Evolutionary conservation across 176 grass and related monocot species (phyloP).

Genomic region (Bothriochloa decipiens): DNA sequence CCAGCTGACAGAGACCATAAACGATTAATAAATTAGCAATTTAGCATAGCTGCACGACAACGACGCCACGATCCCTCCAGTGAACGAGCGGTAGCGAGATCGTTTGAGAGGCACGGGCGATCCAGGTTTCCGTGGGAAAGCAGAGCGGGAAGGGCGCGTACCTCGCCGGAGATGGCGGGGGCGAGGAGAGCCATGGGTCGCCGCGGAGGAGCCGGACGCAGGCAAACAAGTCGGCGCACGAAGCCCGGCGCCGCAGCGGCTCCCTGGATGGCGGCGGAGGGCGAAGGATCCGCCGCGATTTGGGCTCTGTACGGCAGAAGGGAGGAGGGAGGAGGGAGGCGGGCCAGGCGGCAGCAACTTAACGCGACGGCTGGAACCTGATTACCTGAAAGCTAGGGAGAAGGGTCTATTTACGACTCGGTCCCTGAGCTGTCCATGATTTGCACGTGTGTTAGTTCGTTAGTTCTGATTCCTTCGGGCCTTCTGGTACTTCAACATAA

Average conservation of each 20-base stretch:
- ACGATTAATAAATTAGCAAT: background rate
- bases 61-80: background rate
- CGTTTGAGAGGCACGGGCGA: background rate
- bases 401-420: background rate
- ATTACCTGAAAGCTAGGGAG: conserved; percentile 9
- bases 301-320: conserved; percentile 6
- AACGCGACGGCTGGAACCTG: conserved; percentile 20
- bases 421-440: background rate
- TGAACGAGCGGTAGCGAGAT: background rate
- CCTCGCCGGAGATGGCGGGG: conserved; percentile 61
- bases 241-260: background rate
- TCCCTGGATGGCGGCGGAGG: conserved; percentile 9
- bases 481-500: too few species aligned
- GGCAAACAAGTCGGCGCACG: conserved; percentile 4
- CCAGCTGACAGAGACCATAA: background rate
- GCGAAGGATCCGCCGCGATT: conserved; percentile 31
- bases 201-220: background rate
- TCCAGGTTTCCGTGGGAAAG: conserved; percentile 28
- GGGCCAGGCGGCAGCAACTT: background rate
- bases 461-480: background rate
- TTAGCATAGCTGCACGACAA: background rate
- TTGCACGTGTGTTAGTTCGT: background rate
- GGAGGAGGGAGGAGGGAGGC: background rate
- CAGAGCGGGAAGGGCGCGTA: conserved; percentile 7
- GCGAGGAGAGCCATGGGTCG: conserved; percentile 54